A percentile compares a stretch with the other conserved stretches of the same genome.
phyloP scores from a whole-genome alignment of 1,284 basidiomycete species.

The Xanthoconium separans region DNA sequence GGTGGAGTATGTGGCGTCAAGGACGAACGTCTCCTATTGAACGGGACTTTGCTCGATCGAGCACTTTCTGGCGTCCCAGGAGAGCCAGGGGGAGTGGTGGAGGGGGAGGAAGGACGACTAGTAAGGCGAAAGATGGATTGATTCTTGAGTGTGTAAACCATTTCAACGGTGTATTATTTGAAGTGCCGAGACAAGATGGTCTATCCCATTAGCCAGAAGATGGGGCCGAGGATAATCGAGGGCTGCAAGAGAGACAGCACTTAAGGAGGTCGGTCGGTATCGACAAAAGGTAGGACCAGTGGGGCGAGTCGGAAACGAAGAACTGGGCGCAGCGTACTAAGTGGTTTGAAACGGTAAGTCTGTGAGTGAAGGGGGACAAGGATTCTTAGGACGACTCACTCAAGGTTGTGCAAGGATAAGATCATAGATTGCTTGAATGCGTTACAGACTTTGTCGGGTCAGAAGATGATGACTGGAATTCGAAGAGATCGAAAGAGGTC shows the following conservation, averaged over 20 bases:
- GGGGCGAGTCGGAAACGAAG: conserved; percentile 55
- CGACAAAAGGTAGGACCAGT: conserved; percentile 56
- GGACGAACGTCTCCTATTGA: conserved; percentile 55
- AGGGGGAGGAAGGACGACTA: conserved; percentile 62
- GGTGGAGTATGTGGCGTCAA: conserved; percentile 35
- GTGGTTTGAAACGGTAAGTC: conserved; percentile 1
- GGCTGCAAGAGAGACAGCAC: conserved; percentile 21
- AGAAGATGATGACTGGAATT: conserved; percentile 12
- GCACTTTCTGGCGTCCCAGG: conserved; percentile 41
- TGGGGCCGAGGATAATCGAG: conserved; percentile 19
- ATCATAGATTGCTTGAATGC: conserved; percentile 46
- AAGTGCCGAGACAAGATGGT: conserved; percentile 37
- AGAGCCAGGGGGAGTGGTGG: conserved; percentile 40
- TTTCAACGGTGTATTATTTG: conserved; percentile 32
- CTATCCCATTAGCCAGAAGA: conserved; percentile 65
- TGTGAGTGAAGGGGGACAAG: not conserved
- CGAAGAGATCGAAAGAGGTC: conserved; percentile 28
- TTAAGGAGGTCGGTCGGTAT: conserved; percentile 78
- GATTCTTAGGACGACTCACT: conserved; percentile 25
- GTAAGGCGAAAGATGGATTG: conserved; percentile 63
- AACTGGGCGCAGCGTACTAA: conserved; percentile 46
- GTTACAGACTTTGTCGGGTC: not conserved
- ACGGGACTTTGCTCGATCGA: conserved; percentile 55
- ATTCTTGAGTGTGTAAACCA: conserved; percentile 64
- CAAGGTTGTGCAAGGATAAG: conserved; percentile 35